Evolutionary conservation across 371 early-diverging fungal genomes (phyloP).

Genomic region (Thermomucor indicae-seudaticae): DNA sequence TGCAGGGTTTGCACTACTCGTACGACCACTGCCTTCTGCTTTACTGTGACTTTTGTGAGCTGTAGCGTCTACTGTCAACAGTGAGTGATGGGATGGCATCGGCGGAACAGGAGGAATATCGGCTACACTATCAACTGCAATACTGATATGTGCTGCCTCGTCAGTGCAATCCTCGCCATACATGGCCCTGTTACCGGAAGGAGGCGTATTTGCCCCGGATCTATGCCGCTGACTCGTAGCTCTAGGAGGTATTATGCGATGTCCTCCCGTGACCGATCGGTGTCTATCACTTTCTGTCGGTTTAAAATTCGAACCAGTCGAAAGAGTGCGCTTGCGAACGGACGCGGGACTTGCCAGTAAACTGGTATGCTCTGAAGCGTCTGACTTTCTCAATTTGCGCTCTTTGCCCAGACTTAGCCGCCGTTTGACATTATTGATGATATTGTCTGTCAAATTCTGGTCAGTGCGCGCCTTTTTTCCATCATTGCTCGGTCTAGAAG

Average conservation of each 20-base stretch:
- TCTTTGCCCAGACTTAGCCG: conserved; percentile 25
- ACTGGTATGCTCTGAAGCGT: conserved; percentile 9
- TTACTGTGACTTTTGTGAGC: background rate
- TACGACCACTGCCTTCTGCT: conserved; percentile 2
- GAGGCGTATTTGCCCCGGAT: background rate
- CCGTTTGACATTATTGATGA: conserved; percentile 15
- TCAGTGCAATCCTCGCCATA: no score
- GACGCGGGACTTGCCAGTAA: conserved; percentile 12
- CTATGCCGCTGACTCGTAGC: background rate
- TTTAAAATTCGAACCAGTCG: background rate
- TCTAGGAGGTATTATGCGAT: background rate
- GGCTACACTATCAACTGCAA: background rate
- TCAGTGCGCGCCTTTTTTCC: background rate
- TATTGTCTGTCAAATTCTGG: conserved; percentile 7
- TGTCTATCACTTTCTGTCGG: background rate
- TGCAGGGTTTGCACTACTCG: conserved; percentile 8
- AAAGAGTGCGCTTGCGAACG: background rate
- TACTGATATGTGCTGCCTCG: no score
- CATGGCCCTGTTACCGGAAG: no score
- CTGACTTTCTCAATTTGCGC: conserved; percentile 6
- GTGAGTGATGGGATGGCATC: conserved; percentile 10
- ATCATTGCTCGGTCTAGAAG: background rate
- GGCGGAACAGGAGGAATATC: conserved; percentile 16
- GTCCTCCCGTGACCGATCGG: background rate
- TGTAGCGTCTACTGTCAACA: background rate